Evolutionary conservation across 2,329 filamentous ascomycete species (phyloP).

Genomic region (Ascochyta lentis): DNA sequence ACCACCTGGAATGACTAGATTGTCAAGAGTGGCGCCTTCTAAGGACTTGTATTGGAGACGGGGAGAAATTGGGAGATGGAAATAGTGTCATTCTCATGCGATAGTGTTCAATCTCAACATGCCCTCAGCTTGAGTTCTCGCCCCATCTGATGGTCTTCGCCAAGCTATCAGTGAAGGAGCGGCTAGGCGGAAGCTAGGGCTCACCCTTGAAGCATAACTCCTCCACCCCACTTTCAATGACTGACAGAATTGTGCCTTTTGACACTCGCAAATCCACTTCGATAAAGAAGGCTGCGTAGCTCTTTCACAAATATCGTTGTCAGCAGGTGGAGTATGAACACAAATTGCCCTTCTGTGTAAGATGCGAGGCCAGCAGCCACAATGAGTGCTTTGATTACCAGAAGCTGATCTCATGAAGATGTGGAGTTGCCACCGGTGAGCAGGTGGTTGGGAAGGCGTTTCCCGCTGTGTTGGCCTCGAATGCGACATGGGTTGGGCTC

Average conservation of each 20-base stretch:
- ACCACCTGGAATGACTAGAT: slow-evolving; percentile 9
- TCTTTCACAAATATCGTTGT: background rate
- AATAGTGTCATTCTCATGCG: no score
- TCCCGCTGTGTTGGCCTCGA: background rate
- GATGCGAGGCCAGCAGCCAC: background rate
- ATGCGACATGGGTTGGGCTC: no score
- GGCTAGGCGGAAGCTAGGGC: background rate
- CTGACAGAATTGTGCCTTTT: background rate
- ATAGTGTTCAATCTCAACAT: background rate
- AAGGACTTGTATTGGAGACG: background rate
- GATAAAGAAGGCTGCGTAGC: background rate
- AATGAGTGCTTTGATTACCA: background rate
- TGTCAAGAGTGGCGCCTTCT: slow-evolving; percentile 10
- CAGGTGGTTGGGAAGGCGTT: background rate
- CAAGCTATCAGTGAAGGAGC: background rate
- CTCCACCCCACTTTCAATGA: background rate
- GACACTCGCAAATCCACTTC: background rate
- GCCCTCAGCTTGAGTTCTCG: background rate
- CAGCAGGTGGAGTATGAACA: background rate
- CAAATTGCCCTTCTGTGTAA: background rate
- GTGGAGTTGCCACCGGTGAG: background rate
- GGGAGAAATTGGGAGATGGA: no score
- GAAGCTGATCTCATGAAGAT: background rate
- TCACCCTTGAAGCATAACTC: background rate
- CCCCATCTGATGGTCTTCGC: background rate